These are phyloP conservation scores for Pseudocercospora crystallina DNA, from an alignment of 2,329 filamentous ascomycete species.

Conservation along the genomic window DNA sequence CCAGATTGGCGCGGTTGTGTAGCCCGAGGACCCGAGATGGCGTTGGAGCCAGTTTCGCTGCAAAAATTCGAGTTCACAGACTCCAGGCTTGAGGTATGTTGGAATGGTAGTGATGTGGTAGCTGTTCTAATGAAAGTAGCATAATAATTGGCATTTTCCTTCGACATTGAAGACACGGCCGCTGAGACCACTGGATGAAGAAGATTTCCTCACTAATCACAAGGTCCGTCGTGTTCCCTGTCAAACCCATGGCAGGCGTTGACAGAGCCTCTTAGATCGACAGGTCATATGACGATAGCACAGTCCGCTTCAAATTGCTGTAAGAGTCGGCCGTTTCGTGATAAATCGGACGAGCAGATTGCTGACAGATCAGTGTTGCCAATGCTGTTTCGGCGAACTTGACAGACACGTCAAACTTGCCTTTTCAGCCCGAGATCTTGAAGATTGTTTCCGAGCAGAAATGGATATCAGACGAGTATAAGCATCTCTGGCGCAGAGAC, in stretches of 20 bases:
- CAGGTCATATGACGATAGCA: slow-evolving; percentile 37
- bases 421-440: slow-evolving; percentile 27
- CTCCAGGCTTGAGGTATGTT: slow-evolving; percentile 32
- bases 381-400: slow-evolving; percentile 32
- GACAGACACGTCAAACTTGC: slow-evolving; percentile 29
- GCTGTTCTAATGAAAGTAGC: slow-evolving; percentile 19
- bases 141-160: slow-evolving; percentile 35
- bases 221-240: slow-evolving; percentile 20
- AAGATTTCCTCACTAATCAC: slow-evolving; percentile 36
- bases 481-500: slow-evolving; percentile 36
- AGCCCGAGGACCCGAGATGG: slow-evolving; percentile 4
- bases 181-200: slow-evolving; percentile 32
- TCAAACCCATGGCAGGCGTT: background rate
- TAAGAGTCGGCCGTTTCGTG: slow-evolving; percentile 13
- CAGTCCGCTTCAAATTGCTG: slow-evolving; percentile 36
- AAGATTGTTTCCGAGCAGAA: slow-evolving; percentile 30
- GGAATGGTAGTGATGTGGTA: slow-evolving; percentile 1
- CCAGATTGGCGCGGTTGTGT: slow-evolving; percentile 10
- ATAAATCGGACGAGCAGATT: background rate
- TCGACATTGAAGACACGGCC: slow-evolving; percentile 30
- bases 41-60: slow-evolving; percentile 23
- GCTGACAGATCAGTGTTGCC: slow-evolving; percentile 19
- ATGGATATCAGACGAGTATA: slow-evolving; percentile 36
- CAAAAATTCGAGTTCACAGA: slow-evolving; percentile 34
- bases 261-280: slow-evolving; percentile 27